Conservation (phyloP, 179 eudicot genomes). For the Actinidia polygama region DNA sequence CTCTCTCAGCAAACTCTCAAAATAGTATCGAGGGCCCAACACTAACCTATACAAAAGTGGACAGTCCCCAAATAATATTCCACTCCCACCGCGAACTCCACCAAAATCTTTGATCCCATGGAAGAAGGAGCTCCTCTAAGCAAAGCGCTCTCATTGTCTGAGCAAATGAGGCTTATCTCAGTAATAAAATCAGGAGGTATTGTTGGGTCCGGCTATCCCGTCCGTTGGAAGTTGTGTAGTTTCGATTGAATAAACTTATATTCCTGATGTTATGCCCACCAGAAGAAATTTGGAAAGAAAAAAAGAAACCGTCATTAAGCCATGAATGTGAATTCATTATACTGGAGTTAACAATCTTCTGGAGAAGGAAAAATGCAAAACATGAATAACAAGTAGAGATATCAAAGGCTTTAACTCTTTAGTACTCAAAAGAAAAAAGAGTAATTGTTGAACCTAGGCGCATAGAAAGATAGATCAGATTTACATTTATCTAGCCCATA, state of each 20-base stretch:
- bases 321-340: too few relatives aligned
- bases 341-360: too few relatives aligned
- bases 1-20: constrained; percentile 40
- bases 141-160: constrained; percentile 9
- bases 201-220: constrained; percentile 41
- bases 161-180: constrained; percentile 35
- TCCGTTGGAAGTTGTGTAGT: constrained; percentile 36
- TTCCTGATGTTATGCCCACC: constrained; percentile 54
- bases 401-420: too few relatives aligned
- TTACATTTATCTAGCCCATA: too few relatives aligned
- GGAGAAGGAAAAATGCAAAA: too few relatives aligned
- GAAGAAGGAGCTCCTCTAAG: constrained; percentile 36
- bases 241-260: constrained; percentile 37
- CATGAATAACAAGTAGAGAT: too few relatives aligned
- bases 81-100: constrained; percentile 27
- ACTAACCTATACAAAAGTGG: constrained; percentile 40
- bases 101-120: constrained; percentile 26
- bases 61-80: too few relatives aligned
- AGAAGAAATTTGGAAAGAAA: constrained; percentile 7
- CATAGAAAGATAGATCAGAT: too few relatives aligned
- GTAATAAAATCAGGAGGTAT: constrained; percentile 34
- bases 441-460: too few relatives aligned
- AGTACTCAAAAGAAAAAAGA: too few relatives aligned
- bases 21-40: constrained; percentile 29
- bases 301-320: too few relatives aligned